These are phyloP conservation scores for Hanseniaspora thailandica DNA, from an alignment of 805 yeast species.

Conservation along the genomic window DNA sequence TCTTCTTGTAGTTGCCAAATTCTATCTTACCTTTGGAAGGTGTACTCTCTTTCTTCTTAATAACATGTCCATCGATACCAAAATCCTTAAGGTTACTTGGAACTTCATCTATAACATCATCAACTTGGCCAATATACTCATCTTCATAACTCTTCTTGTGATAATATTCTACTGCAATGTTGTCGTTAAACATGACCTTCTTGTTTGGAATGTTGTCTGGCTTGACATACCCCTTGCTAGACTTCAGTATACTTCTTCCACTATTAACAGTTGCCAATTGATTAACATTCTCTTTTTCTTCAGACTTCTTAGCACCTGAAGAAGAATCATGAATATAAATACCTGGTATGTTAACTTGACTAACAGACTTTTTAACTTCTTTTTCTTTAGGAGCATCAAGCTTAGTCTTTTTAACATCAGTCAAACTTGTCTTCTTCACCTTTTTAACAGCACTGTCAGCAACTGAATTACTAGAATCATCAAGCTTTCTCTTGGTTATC, in stretches of 20 bases:
- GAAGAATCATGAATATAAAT: slow-evolving; percentile 6
- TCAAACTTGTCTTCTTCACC: background rate
- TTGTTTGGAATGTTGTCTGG: background rate
- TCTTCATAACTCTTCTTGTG: slow-evolving; percentile 5
- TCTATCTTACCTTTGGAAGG: background rate
- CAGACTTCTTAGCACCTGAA: background rate
- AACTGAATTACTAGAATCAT: background rate
- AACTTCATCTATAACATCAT: background rate
- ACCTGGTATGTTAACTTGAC: background rate
- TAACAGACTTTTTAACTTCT: background rate
- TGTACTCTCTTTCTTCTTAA: background rate
- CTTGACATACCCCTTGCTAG: background rate
- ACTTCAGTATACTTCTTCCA: slow-evolving; percentile 5
- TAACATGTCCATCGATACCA: background rate
- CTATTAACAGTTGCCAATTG: background rate
- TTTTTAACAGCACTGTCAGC: background rate
- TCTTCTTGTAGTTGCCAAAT: slow-evolving; percentile 1
- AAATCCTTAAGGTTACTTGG: background rate
- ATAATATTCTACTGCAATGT: background rate
- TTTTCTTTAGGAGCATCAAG: background rate
- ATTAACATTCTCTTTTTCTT: background rate
- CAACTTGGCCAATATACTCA: background rate
- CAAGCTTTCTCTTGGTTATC: background rate
- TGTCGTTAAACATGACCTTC: slow-evolving; percentile 4
- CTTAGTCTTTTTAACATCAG: background rate